Evolutionary conservation across 768 basidiomycete species (phyloP), one percentile per base, ranked within the genome.

Genomic region (Suillus placidus): DNA sequence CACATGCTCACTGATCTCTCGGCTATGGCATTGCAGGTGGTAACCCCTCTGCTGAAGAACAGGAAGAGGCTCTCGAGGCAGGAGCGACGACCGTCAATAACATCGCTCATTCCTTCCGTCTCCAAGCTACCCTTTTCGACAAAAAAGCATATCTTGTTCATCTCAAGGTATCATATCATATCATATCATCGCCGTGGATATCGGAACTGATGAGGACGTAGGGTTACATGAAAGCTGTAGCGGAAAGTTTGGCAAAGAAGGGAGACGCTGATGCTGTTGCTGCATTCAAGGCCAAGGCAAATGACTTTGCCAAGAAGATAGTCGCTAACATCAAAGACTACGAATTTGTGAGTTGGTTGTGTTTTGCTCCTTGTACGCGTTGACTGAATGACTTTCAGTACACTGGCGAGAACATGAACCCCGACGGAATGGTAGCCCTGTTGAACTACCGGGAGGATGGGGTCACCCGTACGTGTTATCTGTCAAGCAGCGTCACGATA

Each of bases 181-280:
- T 60, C 32, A 51, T 69, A 7, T 58, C 40, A 26, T 62, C 0
- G 26, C 16, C 30, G 20, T 3, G 62, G 34, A 26, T 40, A 12
- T 42, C 52, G 18, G 60, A 42, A 43, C 55, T 8, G n/a, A 52
- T 16, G 14, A 12, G 8, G 34, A 18, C 30, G 37, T 40, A 95
- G 93, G 87, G 80, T 16, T 99, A 99, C 84, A 97, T 99, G 96
- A 99, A 99, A 80, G 79, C 84, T 14, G 80, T 98, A 77, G 95
- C 97, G 82, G 74, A 71, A 3, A 73, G 91, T 58, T 84, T 99
- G 54, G 47, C 74, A 47, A 75, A 84, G 71, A 75, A 40, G 38
- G 57, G 64, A 3, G 78, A 86, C 18, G 85, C 90, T 13, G 89
- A 87, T 0, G 84, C 84, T 8, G 89, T 95, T 35, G 77, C 80